Conservation (phyloP, 805 yeast genomes). For the Alloascoidea hylecoeti region DNA sequence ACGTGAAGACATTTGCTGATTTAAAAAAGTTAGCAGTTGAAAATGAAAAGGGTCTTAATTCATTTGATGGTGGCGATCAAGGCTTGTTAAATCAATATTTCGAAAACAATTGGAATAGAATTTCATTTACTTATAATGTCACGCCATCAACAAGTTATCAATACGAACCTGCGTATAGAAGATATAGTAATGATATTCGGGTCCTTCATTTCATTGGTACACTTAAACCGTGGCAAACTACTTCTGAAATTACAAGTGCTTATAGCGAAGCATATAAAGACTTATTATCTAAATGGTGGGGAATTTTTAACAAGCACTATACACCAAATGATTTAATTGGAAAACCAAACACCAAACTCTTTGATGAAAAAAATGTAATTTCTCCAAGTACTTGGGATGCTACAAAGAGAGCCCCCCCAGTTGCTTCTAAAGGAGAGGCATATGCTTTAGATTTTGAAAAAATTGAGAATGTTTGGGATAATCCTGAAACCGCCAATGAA, state of each 20-base stretch:
- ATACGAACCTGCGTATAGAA: constrained; percentile 53
- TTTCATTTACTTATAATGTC: constrained; percentile 78
- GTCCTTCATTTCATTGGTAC: constrained; percentile 23
- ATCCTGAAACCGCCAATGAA: constrained; percentile 3
- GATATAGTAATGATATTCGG: constrained; percentile 29
- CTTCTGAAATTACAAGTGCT: constrained; percentile 1
- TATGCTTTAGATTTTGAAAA: constrained; percentile 4
- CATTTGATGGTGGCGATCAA: constrained; percentile 89
- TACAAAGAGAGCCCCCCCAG: constrained; percentile 7
- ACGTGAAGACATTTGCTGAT: constrained; percentile 22
- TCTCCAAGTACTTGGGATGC: constrained; percentile 7
- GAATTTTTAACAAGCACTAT: constrained; percentile 2
- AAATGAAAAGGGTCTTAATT: constrained; percentile 14
- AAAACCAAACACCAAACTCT: not conserved
- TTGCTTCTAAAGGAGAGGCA: constrained; percentile 7
- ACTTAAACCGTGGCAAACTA: constrained; percentile 21
- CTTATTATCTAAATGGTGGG: constrained; percentile 9
- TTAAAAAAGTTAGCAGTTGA: constrained; percentile 18
- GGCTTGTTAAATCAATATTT: constrained; percentile 76
- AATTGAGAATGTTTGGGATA: constrained; percentile 7
- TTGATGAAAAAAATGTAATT: not conserved
- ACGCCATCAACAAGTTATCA: constrained; percentile 55
- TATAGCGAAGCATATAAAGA: constrained; percentile 4
- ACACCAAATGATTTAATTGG: not conserved
- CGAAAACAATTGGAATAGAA: constrained; percentile 40